Percentiles rank a stretch among this genome's conserved stretches.
Conservation (phyloP, 768 basidiomycete species). For the Mycena galopus region DNA sequence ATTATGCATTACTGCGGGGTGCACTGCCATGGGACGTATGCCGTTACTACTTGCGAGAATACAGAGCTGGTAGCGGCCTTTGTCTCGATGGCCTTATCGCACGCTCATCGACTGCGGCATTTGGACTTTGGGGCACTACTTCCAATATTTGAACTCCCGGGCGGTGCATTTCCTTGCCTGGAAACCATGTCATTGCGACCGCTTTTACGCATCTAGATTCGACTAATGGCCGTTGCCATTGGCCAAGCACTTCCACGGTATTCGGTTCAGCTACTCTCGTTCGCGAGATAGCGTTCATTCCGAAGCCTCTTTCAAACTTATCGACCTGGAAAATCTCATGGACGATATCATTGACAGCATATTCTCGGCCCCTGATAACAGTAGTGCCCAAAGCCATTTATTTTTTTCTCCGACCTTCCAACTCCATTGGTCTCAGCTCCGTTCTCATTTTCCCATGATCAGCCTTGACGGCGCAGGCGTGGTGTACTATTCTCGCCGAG, state of each 20-base stretch:
- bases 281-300: not conserved
- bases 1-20: slow-evolving; percentile 9
- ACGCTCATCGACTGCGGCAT: slow-evolving; percentile 6
- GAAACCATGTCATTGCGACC: slow-evolving; percentile 8
- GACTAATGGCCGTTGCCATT: not conserved
- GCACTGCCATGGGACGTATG: not conserved
- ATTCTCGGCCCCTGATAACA: too few species aligned
- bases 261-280: slow-evolving; percentile 1
- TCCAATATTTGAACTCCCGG: not conserved
- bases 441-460: too few species aligned
- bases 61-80: not conserved
- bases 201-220: not conserved
- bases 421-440: too few species aligned
- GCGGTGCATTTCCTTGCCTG: slow-evolving; percentile 3
- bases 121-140: not conserved
- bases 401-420: too few species aligned
- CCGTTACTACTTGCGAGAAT: not conserved
- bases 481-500: too few species aligned
- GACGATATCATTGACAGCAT: not conserved
- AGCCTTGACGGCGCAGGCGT: too few species aligned
- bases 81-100: not conserved
- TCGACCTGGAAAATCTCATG: not conserved
- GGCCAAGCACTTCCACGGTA: too few species aligned
- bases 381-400: not conserved
- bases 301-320: not conserved